Base-by-base conservation (phyloP, 2,329 filamentous ascomycete species). In the Scedosporium dehoogii region DNA sequence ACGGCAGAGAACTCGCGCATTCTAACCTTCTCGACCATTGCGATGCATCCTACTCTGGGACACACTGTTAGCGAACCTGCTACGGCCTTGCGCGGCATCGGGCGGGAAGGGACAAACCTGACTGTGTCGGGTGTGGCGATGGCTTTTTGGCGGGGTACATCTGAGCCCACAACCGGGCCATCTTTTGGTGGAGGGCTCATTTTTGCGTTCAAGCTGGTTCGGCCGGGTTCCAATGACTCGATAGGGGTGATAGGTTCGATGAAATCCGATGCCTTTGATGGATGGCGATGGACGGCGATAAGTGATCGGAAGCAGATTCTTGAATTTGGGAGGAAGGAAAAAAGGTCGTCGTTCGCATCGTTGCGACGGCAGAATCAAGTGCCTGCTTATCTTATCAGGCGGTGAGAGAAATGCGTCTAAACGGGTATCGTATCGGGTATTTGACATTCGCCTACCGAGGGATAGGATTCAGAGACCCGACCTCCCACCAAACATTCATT, bases 61-160 rank as follows among this genome's bases (percentile, higher is more conserved):
- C 59, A 9, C 60, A 9, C 61, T 63, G 42, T 44, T 18, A 63
- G 21, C 55, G 42, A 42, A 16, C 4, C 9, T 38, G n/a, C 6
- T 38, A 27, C 53, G 57, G 62, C 12, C 58, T 51, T 27, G 7
- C 29, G 29, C 29, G 6, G 10, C 33, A 38, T 12, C 9, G 33
- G 59, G 33, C 29, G 46, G 29, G 55, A 21, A 27, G 61, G 65
- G 68, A 77, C 85, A 70, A 80, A 90, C 89, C 85, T 84, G 68
- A 97, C 81, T 33, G 92, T 93, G 69, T 91, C 88, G 65, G 94
- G 79, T 42, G 92, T 97, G 68, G 92, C 92, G 71, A 87, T 87
- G 62, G 92, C 89, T 72, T 88, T 96, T 74, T 93, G 78, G 55
- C 81, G 78, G 1, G 82, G 82, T 42, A 78, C 80, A 65, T 84